Evolutionary conservation across 352 stramenopile genomes (phyloP), one percentile per base, ranked within the genome.

Genomic region (Phytopythium kandeliae): DNA sequence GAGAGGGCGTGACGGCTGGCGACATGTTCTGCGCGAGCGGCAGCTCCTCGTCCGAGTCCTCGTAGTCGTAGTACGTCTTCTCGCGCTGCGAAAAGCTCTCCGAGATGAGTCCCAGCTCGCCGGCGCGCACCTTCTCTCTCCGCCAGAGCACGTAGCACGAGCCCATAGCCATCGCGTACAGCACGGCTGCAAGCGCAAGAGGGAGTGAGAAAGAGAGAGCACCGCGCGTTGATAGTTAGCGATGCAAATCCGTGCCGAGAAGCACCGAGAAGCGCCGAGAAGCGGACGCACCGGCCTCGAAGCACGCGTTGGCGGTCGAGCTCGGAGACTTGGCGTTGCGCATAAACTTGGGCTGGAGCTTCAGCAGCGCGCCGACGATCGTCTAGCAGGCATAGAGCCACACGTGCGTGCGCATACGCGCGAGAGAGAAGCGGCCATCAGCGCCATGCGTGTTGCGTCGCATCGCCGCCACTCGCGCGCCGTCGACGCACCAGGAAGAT

Each of bases 321-420:
- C 79, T 83, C 11, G 82, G 79, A 30, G 73, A 80, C 58, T 92
- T 90, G 17, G 74, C 78, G 42, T 71, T 69, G 45, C 79, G 79
- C 44, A 92, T 68, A 51, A 81, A 92, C 63, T 73, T 50, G 9
- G 79, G 79, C 59, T 92, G 79, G 36, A 89, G 62, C 60, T 89
- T 89, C 26, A 92, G 63, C 48, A 92, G 49, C 15, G 67, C 70
- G 22, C 82, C 82, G 26, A 92, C 47, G 48, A 87, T 75, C 35
- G 84, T 63, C 82, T 92, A 30, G 13, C 19, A 11, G 19, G 12
- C 37, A 26, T n/a, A 31, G 28, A 31, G 28, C 28, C 5, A 19
- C 35, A 40, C 35, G 11, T 10, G 5, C 4, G 21, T 9, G 6
- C 16, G 21, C 35, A 31, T 31, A 4, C 4, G 9, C 9, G 28